phyloP scores from a whole-genome alignment of 2,329 filamentous ascomycete species.

The Periconia sp. region DNA sequence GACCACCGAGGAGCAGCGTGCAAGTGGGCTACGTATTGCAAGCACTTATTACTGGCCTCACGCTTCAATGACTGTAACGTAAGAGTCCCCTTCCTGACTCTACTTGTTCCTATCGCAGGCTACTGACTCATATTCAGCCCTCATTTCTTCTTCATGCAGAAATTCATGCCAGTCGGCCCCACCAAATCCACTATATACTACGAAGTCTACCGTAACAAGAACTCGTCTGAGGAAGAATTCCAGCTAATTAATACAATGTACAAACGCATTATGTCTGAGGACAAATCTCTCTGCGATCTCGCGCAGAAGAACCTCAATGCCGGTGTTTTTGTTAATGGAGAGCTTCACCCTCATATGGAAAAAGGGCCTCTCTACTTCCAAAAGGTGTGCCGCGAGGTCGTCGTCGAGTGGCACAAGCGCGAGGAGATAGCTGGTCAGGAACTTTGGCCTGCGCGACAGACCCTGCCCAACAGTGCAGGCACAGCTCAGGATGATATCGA shows the following conservation, averaged over 20 bases:
- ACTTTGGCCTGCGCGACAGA: constrained; percentile 44
- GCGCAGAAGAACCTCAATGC: constrained; percentile 65
- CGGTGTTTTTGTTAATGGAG: constrained; percentile 65
- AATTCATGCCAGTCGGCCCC: constrained; percentile 62
- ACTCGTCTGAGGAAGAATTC: constrained; percentile 63
- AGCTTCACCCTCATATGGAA: constrained; percentile 65
- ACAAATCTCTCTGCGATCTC: constrained; percentile 64
- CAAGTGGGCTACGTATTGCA: constrained; percentile 10
- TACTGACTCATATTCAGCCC: constrained; percentile 15
- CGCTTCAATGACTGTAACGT: constrained; percentile 21
- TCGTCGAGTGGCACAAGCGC: constrained; percentile 33
- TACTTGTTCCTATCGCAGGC: neutral
- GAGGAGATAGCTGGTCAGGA: constrained; percentile 12
- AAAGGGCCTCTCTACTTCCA: constrained; percentile 62
- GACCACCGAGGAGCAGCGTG: constrained; percentile 12
- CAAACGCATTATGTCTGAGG: constrained; percentile 67
- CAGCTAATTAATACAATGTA: constrained; percentile 64
- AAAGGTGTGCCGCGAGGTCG: constrained; percentile 52
- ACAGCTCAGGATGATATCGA: constrained; percentile 53
- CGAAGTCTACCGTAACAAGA: constrained; percentile 66
- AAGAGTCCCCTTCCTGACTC: neutral
- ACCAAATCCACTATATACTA: constrained; percentile 61
- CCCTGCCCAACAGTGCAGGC: constrained; percentile 49
- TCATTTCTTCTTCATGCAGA: constrained; percentile 67
- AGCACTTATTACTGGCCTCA: constrained; percentile 23